These are phyloP conservation scores for Colletotrichum falcatum DNA, from an alignment of 2,329 filamentous ascomycete species.

Conservation along the genomic window DNA sequence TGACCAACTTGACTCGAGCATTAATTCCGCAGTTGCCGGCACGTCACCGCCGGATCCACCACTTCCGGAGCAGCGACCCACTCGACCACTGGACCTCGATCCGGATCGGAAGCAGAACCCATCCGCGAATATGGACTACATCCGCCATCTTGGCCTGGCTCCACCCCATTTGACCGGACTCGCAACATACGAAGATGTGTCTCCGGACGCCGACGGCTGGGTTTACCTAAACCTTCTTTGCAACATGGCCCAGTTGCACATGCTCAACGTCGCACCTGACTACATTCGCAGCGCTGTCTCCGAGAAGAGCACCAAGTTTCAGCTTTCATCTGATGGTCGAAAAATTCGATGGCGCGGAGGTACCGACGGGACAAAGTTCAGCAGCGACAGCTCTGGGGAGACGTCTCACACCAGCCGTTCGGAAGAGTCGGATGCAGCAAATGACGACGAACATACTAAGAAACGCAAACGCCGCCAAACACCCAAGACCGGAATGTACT, in stretches of 20 bases:
- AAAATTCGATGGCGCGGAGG: constrained; percentile 86
- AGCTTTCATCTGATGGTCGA: constrained; percentile 80
- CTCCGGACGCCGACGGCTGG: constrained; percentile 78
- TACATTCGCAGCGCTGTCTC: constrained; percentile 80
- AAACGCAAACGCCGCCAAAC: constrained; percentile 54
- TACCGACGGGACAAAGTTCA: constrained; percentile 71
- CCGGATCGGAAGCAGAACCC: constrained; percentile 81
- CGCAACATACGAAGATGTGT: constrained; percentile 56
- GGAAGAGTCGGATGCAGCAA: constrained; percentile 61
- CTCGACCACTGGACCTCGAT: constrained; percentile 80
- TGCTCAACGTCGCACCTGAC: constrained; percentile 82
- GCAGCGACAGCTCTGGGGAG: constrained; percentile 70
- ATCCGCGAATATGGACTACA: constrained; percentile 82
- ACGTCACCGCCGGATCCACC: constrained; percentile 54
- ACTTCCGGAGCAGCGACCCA: constrained; percentile 79
- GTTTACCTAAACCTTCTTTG: constrained; percentile 84
- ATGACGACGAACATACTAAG: constrained; percentile 57
- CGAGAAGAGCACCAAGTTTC: constrained; percentile 79
- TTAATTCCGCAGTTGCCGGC: constrained; percentile 52
- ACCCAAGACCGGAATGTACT: constrained; percentile 43
- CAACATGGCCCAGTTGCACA: constrained; percentile 87
- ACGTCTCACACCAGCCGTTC: constrained; percentile 61
- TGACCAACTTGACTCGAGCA: constrained; percentile 59
- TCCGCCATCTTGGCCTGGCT: constrained; percentile 77
- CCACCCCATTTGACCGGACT: constrained; percentile 62